phyloP scores from a whole-genome alignment of 2,329 filamentous ascomycete genomes.

The Epichloe uncinata region DNA sequence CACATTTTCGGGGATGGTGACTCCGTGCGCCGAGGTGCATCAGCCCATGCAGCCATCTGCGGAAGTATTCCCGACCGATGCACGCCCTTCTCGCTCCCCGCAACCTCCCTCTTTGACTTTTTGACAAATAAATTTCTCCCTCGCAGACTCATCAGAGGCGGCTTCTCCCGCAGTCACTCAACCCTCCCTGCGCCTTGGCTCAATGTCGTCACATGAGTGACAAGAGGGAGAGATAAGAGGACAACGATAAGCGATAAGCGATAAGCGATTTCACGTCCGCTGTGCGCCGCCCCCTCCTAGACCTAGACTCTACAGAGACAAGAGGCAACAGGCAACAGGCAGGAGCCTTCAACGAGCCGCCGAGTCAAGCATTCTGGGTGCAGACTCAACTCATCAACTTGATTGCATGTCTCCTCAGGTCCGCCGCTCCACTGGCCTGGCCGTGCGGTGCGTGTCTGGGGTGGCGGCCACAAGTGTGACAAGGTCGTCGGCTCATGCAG shows the following conservation, averaged over 20 bases:
- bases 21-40: not conserved
- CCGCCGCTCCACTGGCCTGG: constrained; percentile 18
- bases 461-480: not conserved
- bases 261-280: too few species aligned
- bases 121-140: not conserved
- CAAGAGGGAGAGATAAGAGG: not conserved
- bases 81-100: constrained; percentile 1
- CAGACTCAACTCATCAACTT: not conserved
- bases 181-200: not conserved
- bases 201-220: not conserved
- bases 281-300: too few species aligned
- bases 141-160: too few species aligned
- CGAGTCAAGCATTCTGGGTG: not conserved
- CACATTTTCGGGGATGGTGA: not conserved
- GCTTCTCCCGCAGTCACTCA: too few species aligned
- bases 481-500: not conserved
- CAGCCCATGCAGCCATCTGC: not conserved
- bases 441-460: constrained; percentile 8
- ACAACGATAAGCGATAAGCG: too few species aligned
- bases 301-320: too few species aligned
- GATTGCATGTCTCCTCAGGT: constrained; percentile 19
- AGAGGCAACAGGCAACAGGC: too few species aligned
- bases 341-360: not conserved
- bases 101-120: not conserved
- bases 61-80: constrained; percentile 1